phyloP scores from a whole-genome alignment of 148 eudicot genomes.

The Nepenthes gracilis region DNA sequence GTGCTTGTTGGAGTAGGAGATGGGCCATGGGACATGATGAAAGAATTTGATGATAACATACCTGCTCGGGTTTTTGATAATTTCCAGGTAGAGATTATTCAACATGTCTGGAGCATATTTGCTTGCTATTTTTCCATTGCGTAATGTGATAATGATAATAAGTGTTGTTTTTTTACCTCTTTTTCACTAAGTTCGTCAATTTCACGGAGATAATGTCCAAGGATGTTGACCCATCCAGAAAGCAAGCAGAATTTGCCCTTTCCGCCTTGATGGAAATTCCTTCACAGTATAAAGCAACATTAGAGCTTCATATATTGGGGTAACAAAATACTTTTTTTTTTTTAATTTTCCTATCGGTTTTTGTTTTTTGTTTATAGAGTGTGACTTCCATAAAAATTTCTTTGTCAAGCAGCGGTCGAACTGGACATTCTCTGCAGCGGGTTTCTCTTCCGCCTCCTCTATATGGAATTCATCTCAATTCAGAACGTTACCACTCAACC shows the following conservation, averaged over 20 bases:
- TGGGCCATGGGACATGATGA: slow-evolving; percentile 99
- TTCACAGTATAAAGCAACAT: slow-evolving; percentile 79
- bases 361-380: not conserved
- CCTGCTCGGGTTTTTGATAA: slow-evolving; percentile 87
- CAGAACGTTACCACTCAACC: slow-evolving; percentile 20
- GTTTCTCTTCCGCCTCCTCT: slow-evolving; percentile 75
- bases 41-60: slow-evolving; percentile 89
- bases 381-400: not conserved
- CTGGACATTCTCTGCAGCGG: slow-evolving; percentile 49
- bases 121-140: not conserved
- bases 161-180: not conserved
- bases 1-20: slow-evolving; percentile 97
- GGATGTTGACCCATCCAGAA: slow-evolving; percentile 45
- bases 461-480: slow-evolving; percentile 7
- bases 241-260: slow-evolving; percentile 82
- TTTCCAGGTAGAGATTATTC: slow-evolving; percentile 53
- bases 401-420: slow-evolving; percentile 29
- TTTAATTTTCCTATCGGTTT: not conserved
- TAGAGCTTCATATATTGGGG: slow-evolving; percentile 78
- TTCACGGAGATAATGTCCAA: slow-evolving; percentile 86
- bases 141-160: not conserved
- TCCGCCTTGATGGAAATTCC: slow-evolving; percentile 93
- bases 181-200: slow-evolving; percentile 62
- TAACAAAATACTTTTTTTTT: slow-evolving; percentile 10
- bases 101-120: not conserved